Base-by-base conservation (phyloP, 306 rosid species). In the Parietaria judaica region DNA sequence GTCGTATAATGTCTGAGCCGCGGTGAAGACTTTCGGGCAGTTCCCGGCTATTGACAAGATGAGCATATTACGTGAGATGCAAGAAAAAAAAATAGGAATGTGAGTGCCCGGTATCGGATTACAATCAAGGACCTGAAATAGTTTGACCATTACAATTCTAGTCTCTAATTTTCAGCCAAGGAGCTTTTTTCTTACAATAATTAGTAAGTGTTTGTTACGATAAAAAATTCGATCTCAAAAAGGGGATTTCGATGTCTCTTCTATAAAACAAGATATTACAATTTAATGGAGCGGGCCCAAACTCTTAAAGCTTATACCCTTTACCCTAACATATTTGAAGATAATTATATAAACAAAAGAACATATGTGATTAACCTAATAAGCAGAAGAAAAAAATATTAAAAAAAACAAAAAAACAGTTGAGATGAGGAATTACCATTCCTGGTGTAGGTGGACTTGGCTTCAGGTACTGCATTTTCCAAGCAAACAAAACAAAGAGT, bases 1-100 rank as follows among this genome's bases (percentile, higher is more conserved):
- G 51, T 86, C 94, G 74, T 58, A 84, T 11, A 94, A 83, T 51
- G 82, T 83, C 73, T 72, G 78, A 44, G 97, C 99, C 36, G 99
- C 99, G 60, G 74, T 77, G 67, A 82, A 51, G 66, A 84, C 57
- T 63, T 51, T 72, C 44, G 95, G 88, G 70, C 84, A 73, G 41
- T 51, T 76, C 64, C 69, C 90, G 66, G 71, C 97, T 94, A 94
- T 45, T 63, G 72, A 45, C 51, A 56, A 17, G 48, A 58, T 23
- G 53, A 11, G 60, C 62, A 77, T 52, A 14, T 46, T 41, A 8
- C 45, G 45, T 41, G 53, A 49, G 10, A 8, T 5, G 3, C 6
- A 41, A 41, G 9, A 41, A 41, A 39, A 39, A 39, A 39, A 41
- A 41, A 41, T 41, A 5, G 9, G 45, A 23, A 23, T 23, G 31